Conservation (phyloP, 176 grass and related monocot species). For the Saccharum officinarum region DNA sequence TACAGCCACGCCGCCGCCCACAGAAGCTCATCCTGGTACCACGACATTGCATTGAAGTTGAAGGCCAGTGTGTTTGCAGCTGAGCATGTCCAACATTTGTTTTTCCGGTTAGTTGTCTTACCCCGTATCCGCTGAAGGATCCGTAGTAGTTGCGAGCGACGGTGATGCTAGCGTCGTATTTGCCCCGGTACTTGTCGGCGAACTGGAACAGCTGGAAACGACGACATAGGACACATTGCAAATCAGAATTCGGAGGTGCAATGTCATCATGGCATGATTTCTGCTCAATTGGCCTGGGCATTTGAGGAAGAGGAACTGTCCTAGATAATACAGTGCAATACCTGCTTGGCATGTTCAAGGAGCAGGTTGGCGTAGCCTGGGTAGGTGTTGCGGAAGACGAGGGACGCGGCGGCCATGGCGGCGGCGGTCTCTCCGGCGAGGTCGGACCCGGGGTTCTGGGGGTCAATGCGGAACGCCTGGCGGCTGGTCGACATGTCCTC, state of each 20-base stretch:
- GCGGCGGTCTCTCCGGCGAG: conserved; percentile 86
- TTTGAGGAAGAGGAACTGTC: background rate
- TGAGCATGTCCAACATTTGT: too few relatives aligned
- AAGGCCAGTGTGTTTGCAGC: background rate
- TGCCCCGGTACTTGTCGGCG: conserved; percentile 85
- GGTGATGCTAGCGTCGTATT: conserved; percentile 79
- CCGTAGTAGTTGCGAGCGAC: conserved; percentile 74
- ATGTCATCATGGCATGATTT: background rate
- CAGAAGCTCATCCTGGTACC: conserved; percentile 75
- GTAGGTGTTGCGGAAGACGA: conserved; percentile 53
- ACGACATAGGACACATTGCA: background rate
- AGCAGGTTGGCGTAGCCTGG: conserved; percentile 69
- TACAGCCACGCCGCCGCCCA: conserved; percentile 95
- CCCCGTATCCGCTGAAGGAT: conserved; percentile 87
- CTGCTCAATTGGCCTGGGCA: background rate
- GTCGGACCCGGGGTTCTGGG: conserved; percentile 77
- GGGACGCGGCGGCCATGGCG: conserved; percentile 74
- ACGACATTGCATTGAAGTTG: background rate
- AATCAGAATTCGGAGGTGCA: background rate
- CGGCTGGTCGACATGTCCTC: conserved; percentile 97
- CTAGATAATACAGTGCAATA: background rate
- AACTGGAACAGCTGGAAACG: conserved; percentile 67
- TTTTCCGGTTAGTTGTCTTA: conserved; percentile 13
- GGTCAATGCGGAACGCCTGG: conserved; percentile 71
- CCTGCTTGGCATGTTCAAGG: conserved; percentile 79